These are phyloP conservation scores for Torrubiellomyces zombiae DNA, from an alignment of 2,329 filamentous ascomycete species.

Conservation along the genomic window DNA sequence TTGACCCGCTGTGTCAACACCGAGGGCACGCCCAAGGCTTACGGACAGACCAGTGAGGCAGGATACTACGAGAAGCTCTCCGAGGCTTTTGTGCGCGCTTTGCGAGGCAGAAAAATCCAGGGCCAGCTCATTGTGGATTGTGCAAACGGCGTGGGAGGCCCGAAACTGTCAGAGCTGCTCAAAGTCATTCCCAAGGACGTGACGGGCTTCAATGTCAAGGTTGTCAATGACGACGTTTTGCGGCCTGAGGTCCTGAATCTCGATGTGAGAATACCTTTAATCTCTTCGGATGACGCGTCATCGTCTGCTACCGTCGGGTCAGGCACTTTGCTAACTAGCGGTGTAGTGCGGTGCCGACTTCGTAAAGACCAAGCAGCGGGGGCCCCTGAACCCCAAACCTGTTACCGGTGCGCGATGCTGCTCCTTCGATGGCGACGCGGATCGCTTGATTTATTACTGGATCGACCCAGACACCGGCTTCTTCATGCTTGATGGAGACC, in stretches of 20 bases:
- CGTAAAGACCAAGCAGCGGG: conserved; percentile 91
- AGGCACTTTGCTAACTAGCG: conserved; percentile 3
- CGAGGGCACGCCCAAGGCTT: conserved; percentile 68
- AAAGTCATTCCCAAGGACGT: conserved; percentile 61
- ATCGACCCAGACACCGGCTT: conserved; percentile 68
- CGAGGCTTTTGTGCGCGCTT: conserved; percentile 67
- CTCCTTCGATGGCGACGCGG: conserved; percentile 88
- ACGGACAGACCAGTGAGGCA: conserved; percentile 74
- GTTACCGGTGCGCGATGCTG: conserved; percentile 63
- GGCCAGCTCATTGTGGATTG: conserved; percentile 78
- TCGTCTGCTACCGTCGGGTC: not conserved
- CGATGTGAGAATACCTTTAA: conserved; percentile 62
- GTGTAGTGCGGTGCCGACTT: conserved; percentile 82
- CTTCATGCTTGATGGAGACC: conserved; percentile 87
- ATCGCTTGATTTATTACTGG: conserved; percentile 93
- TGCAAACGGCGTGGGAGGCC: conserved; percentile 90
- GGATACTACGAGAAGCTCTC: conserved; percentile 93
- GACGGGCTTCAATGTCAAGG: conserved; percentile 60
- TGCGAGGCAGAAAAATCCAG: conserved; percentile 57
- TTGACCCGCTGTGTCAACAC: conserved; percentile 90
- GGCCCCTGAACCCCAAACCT: conserved; percentile 68
- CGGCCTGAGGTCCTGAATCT: conserved; percentile 79
- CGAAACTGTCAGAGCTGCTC: conserved; percentile 72
- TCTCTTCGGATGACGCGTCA: too few relatives aligned
- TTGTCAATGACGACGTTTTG: conserved; percentile 86